Conservation (phyloP, 768 basidiomycete genomes). For the Lactifluus piperatus region DNA sequence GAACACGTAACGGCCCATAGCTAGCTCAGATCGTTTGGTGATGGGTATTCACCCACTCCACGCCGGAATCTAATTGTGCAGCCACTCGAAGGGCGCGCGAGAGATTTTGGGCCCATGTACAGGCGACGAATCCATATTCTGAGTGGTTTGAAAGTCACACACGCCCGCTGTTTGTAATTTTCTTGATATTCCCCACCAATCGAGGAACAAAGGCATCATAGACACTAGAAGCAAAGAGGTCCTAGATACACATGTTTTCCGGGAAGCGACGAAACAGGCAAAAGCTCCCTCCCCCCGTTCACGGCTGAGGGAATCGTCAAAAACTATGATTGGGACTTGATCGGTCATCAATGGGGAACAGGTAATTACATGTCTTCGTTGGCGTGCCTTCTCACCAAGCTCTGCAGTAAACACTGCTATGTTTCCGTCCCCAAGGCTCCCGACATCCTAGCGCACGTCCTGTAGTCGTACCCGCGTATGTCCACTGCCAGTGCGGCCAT, state of each 20-base stretch:
- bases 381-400: conserved; percentile 68
- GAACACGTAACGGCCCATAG: no score
- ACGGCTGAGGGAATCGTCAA: conserved; percentile 70
- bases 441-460: conserved; percentile 70
- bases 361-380: background rate
- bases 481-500: background rate
- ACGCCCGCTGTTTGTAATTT: conserved; percentile 61
- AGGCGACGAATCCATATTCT: conserved; percentile 36
- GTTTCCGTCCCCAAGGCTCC: conserved; percentile 65
- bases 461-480: conserved; percentile 57
- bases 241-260: conserved; percentile 90
- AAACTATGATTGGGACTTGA: conserved; percentile 74
- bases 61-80: conserved; percentile 57
- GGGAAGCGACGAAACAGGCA: conserved; percentile 77
- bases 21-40: conserved; percentile 82
- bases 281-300: conserved; percentile 80
- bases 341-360: background rate
- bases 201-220: conserved; percentile 58
- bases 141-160: conserved; percentile 56
- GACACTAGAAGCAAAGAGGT: conserved; percentile 63
- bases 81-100: conserved; percentile 71
- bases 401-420: conserved; percentile 74
- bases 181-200: conserved; percentile 54
- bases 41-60: conserved; percentile 86
- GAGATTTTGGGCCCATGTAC: conserved; percentile 70